Conservation (phyloP, 78 protist species). For the Bodo saltans region DNA sequence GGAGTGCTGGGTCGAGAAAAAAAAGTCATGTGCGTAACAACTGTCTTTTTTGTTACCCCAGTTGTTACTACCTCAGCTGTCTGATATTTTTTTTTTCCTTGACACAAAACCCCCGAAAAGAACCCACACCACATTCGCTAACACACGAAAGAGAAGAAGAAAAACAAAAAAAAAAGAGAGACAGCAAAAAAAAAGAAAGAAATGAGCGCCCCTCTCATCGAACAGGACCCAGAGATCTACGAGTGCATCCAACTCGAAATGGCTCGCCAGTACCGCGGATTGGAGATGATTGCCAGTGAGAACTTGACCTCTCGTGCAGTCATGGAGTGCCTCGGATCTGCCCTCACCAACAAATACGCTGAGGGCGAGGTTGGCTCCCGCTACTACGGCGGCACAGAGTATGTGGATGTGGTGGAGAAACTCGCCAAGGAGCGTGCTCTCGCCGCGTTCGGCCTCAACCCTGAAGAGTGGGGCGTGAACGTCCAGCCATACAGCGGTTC, state of each 20-base stretch:
- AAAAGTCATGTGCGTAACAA: no score
- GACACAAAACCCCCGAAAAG: no score
- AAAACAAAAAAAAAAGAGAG: background rate
- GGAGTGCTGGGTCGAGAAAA: no score
- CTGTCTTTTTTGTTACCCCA: no score
- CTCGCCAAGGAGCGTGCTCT: slow-evolving; percentile 91
- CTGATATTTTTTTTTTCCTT: no score
- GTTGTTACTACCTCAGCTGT: no score
- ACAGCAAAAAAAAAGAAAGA: background rate
- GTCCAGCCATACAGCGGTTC: slow-evolving; percentile 94
- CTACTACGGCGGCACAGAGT: slow-evolving; percentile 97
- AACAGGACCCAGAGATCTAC: slow-evolving; percentile 80
- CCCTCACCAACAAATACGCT: slow-evolving; percentile 97
- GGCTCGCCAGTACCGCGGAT: slow-evolving; percentile 88
- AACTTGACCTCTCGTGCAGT: slow-evolving; percentile 95
- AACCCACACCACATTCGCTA: no score
- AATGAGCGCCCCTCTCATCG: slow-evolving; percentile 34
- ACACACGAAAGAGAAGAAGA: no score
- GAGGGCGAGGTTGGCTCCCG: slow-evolving; percentile 96
- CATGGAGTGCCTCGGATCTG: slow-evolving; percentile 93
- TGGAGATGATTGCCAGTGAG: slow-evolving; percentile 81
- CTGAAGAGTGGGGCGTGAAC: slow-evolving; percentile 97
- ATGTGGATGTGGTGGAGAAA: slow-evolving; percentile 82
- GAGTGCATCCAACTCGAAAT: slow-evolving; percentile 84
- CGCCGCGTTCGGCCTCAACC: slow-evolving; percentile 75